Base-by-base conservation (phyloP, 2,329 filamentous ascomycete species). In the Fusarium temperatum region DNA sequence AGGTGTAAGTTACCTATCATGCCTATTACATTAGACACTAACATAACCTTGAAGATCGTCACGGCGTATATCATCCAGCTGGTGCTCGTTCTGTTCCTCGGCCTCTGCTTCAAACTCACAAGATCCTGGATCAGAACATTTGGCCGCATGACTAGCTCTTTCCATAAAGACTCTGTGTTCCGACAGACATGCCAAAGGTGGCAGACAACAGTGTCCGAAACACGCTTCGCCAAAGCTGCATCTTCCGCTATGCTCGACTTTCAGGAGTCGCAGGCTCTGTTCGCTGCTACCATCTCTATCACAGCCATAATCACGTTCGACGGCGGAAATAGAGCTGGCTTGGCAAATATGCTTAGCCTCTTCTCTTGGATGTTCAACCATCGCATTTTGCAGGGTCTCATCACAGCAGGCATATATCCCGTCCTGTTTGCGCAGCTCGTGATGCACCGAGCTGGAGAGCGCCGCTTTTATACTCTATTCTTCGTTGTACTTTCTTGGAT, bases 311-410 rank as follows among this genome's bases (percentile, higher is more conserved):
- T 65, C 24, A 48, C 60, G 0, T 66, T 65, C 3, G 35, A 63
- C 5, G 36, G 60, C 1, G 36, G 24, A 0, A 66, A 47, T 17
- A 54, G 36, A 8, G 24, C 36, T 0, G 50, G 60, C 1, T 6
- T 57, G 8, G 60, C 42, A 8, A 66, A 66, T 0, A 50, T 65
- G 60, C 14, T 57, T 3, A 65, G 50, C 1, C 30, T 65, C 0
- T 57, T 50, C 20, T 66, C 60, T 1, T 65, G 60, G 60, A 56
- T 65, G 41, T 57, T 66, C 4, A 66, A 66, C 1, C 48, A 44
- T 10, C 48, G 50, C 0, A 56, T 66, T 0, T 1, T 57, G 1
- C 63, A 65, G 3, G 63, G 60, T 0, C 41, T 66, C 2, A 38
- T 66, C 11, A 66, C 42, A 2, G 36, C 50, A 0, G 61, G 64